phyloP scores from a whole-genome alignment of 495 filamentous ascomycete genomes.

The Astrothelium subdiscretum region DNA sequence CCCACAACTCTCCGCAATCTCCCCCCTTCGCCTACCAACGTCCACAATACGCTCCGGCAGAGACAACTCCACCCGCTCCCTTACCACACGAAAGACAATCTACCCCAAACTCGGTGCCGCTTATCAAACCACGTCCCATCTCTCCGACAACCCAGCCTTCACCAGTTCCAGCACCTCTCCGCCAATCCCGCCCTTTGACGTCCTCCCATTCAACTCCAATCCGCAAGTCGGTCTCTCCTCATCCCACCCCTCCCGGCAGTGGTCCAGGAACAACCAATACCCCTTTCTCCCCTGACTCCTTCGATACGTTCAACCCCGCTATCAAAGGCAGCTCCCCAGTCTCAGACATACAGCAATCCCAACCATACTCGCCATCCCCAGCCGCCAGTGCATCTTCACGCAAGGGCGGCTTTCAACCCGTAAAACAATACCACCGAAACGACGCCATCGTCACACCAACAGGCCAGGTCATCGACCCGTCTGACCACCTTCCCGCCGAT shows the following conservation, averaged over 20 bases:
- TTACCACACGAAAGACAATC: background rate
- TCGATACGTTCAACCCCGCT: conserved; percentile 59
- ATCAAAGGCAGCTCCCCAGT: conserved; percentile 3
- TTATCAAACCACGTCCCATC: conserved; percentile 37
- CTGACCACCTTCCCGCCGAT: conserved; percentile 81
- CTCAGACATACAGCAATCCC: conserved; percentile 9
- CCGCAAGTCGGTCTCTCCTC: conserved; percentile 69
- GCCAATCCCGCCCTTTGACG: background rate
- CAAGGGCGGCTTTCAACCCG: background rate
- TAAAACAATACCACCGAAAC: background rate
- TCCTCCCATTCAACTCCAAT: conserved; percentile 43
- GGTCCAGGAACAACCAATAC: conserved; percentile 32
- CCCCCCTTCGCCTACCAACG: background rate
- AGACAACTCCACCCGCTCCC: background rate
- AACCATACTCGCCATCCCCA: background rate
- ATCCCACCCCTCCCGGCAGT: conserved; percentile 39
- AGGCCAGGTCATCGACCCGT: conserved; percentile 81
- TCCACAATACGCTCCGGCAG: background rate
- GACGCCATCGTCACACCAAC: conserved; percentile 61
- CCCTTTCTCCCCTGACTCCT: conserved; percentile 86
- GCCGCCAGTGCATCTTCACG: background rate
- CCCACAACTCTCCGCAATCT: background rate
- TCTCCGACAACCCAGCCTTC: conserved; percentile 36
- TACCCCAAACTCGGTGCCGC: conserved; percentile 9
- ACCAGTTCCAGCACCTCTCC: conserved; percentile 9